Evolutionary conservation across 768 basidiomycete species (phyloP).

Genomic region (Boletus pseudo-olivaceus): DNA sequence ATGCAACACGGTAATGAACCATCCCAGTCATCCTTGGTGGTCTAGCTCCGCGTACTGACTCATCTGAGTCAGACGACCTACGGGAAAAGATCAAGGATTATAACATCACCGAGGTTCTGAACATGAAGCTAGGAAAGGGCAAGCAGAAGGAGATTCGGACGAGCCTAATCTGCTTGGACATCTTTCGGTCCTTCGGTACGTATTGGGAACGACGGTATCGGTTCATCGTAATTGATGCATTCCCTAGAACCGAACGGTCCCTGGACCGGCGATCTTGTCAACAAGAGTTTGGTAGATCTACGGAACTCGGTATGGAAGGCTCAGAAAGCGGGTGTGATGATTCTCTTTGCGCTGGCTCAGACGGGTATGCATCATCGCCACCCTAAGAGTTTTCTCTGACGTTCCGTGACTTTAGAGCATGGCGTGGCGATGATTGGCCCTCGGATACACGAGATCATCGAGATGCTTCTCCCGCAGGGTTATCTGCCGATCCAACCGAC

Average conservation of each 20-base stretch:
- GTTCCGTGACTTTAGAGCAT: constrained; percentile 6
- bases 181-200: constrained; percentile 19
- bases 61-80: constrained; percentile 6
- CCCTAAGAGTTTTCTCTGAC: not conserved
- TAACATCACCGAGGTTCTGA: constrained; percentile 17
- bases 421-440: constrained; percentile 9
- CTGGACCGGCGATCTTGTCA: constrained; percentile 14
- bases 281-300: constrained; percentile 6
- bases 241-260: constrained; percentile 6
- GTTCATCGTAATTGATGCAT: not conserved
- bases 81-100: constrained; percentile 10
- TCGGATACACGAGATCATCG: constrained; percentile 9
- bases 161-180: constrained; percentile 23
- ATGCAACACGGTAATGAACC: constrained; percentile 17
- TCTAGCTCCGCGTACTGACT: not conserved
- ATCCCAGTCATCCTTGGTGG: not conserved
- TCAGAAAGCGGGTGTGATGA: constrained; percentile 23
- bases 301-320: constrained; percentile 5
- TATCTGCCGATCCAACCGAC: constrained; percentile 2
- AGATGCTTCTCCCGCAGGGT: constrained; percentile 17
- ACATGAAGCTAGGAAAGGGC: constrained; percentile 13
- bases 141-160: constrained; percentile 16
- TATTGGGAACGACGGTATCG: not conserved
- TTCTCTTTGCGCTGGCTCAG: constrained; percentile 21
- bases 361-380: constrained; percentile 8